Evolutionary conservation across 2,329 filamentous ascomycete species (phyloP).

Genomic region (Aspergillus japonicus): DNA sequence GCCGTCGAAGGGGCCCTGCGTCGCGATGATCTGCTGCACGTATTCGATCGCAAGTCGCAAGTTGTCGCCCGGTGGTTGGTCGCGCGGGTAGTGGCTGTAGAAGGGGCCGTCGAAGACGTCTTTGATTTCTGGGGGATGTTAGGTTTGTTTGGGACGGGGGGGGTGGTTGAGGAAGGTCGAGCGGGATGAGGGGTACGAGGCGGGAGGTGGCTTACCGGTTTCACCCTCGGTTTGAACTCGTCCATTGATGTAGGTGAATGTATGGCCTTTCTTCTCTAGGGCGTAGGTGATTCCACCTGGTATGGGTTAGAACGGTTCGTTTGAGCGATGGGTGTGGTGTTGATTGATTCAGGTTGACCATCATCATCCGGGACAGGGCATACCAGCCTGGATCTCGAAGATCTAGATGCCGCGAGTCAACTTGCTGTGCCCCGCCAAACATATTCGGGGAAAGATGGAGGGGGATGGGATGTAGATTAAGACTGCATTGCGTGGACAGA

Average conservation of each 20-base stretch:
- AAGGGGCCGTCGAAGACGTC: constrained; percentile 33
- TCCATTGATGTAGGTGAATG: constrained; percentile 32
- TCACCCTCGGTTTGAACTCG: constrained; percentile 24
- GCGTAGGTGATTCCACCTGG: constrained; percentile 30
- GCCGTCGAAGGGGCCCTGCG: constrained; percentile 32
- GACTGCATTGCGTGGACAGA: not conserved
- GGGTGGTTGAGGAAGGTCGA: not conserved
- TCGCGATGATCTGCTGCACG: constrained; percentile 17
- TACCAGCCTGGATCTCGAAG: constrained; percentile 36
- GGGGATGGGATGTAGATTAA: not conserved
- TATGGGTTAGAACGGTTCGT: constrained; percentile 3
- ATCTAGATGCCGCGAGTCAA: constrained; percentile 22
- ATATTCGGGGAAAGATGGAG: not conserved
- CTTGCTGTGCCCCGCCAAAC: not conserved
- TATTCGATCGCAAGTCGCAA: constrained; percentile 29
- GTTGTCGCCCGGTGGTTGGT: constrained; percentile 22
- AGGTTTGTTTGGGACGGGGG: not conserved
- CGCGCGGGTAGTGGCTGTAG: constrained; percentile 31
- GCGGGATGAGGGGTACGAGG: not conserved
- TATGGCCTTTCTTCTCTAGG: constrained; percentile 28
- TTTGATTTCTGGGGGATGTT: constrained; percentile 25
- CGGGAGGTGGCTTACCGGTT: constrained; percentile 21
- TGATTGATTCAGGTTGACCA: not conserved
- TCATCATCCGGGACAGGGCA: not conserved
- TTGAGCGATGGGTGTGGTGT: not conserved